Conservation (phyloP, 176 grass and related monocot genomes). For the Avena insularis region DNA sequence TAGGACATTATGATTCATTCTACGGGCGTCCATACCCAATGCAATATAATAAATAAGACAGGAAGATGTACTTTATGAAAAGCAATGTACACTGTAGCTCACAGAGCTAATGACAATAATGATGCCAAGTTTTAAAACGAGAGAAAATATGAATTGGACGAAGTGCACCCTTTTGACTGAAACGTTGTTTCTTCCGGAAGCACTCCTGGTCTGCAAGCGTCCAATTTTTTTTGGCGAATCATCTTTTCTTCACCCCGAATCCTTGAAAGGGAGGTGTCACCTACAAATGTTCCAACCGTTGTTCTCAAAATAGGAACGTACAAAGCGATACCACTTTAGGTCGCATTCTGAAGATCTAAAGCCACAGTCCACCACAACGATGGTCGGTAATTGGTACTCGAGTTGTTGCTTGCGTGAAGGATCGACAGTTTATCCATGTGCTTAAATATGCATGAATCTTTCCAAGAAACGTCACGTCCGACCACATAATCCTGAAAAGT, state of each 20-base stretch:
- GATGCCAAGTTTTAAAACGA: too few species aligned
- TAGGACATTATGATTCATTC: too few species aligned
- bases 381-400: constrained; percentile 34
- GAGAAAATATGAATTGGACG: too few species aligned
- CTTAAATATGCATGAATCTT: constrained; percentile 17
- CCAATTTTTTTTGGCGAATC: background rate
- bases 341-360: constrained; percentile 27
- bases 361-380: constrained; percentile 16
- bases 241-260: background rate
- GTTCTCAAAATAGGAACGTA: constrained; percentile 23
- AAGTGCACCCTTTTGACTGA: background rate
- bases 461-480: constrained; percentile 45
- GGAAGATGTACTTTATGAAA: too few species aligned
- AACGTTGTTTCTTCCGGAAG: background rate
- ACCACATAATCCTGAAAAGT: constrained; percentile 48
- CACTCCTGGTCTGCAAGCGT: background rate
- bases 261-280: constrained; percentile 45
- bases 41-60: too few species aligned
- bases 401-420: constrained; percentile 15
- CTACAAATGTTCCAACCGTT: constrained; percentile 39
- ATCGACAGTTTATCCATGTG: constrained; percentile 34
- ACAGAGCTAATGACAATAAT: too few species aligned
- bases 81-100: too few species aligned
- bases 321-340: constrained; percentile 33
- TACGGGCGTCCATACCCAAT: too few species aligned